phyloP scores from a whole-genome alignment of 306 rosid genomes.

The Quercus robur region DNA sequence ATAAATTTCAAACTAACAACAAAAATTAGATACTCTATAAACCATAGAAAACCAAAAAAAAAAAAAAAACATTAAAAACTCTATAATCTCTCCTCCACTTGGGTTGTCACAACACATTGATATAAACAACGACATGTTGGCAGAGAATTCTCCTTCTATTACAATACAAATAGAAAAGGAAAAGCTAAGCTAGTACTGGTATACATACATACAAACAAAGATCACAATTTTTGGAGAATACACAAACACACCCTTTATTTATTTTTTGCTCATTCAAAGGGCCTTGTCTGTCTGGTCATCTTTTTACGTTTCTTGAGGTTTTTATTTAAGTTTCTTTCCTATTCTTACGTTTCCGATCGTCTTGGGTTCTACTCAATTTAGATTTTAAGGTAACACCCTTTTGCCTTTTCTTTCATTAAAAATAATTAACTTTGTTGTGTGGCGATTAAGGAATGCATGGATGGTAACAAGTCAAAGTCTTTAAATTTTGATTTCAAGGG shows the following conservation, averaged over 20 bases:
- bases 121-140: conserved; percentile 19
- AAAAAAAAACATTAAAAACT: neutral
- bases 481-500: neutral
- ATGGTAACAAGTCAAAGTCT: neutral
- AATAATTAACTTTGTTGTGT: neutral
- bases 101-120: neutral
- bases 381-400: conserved; percentile 2
- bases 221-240: neutral
- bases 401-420: neutral
- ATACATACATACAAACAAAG: too few species aligned
- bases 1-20: too few species aligned
- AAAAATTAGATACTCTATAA: too few species aligned
- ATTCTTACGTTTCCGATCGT: conserved; percentile 11
- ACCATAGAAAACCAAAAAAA: neutral
- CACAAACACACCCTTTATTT: conserved; percentile 3
- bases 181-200: too few species aligned
- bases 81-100: neutral
- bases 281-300: neutral
- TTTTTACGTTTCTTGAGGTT: neutral
- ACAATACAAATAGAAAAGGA: too few species aligned
- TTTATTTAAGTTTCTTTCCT: neutral
- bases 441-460: neutral
- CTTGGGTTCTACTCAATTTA: neutral
- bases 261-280: neutral
- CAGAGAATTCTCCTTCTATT: conserved; percentile 33